Conservation (phyloP, 805 yeast species). For the Saccharomycopsis schoenii region DNA sequence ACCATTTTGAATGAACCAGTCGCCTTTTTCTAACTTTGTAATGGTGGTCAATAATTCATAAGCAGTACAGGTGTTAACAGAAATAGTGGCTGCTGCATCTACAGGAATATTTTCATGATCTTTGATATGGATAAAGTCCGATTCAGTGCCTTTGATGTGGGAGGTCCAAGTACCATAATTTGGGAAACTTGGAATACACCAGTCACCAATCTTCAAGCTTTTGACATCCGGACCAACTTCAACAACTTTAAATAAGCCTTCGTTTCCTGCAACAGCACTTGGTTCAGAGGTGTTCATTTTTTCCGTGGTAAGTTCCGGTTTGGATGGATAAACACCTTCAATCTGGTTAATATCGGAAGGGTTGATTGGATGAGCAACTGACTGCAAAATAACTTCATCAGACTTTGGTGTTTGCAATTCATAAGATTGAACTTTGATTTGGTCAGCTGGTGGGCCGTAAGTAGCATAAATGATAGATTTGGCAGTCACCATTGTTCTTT, state of each 20-base stretch:
- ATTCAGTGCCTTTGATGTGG: constrained; percentile 46
- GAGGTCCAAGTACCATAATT: constrained; percentile 94
- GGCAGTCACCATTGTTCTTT: constrained; percentile 28
- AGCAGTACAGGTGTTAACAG: constrained; percentile 91
- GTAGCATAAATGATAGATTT: constrained; percentile 57
- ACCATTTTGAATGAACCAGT: constrained; percentile 94
- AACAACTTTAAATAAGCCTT: constrained; percentile 83
- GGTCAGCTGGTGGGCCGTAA: constrained; percentile 60
- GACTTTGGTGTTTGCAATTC: constrained; percentile 30
- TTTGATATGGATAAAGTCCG: constrained; percentile 49
- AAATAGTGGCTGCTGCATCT: constrained; percentile 74
- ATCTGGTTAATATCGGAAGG: constrained; percentile 84
- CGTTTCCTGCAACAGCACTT: constrained; percentile 85
- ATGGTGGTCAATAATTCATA: constrained; percentile 72
- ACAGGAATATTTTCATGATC: constrained; percentile 35
- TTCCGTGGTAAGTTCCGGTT: constrained; percentile 43
- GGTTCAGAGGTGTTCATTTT: constrained; percentile 54
- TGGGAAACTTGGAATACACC: constrained; percentile 72
- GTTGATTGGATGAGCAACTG: constrained; percentile 77
- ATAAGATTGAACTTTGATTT: constrained; percentile 41
- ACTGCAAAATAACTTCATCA: constrained; percentile 47
- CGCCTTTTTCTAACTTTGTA: constrained; percentile 23
- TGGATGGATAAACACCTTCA: constrained; percentile 79
- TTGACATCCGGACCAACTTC: constrained; percentile 49
- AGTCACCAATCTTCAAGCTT: constrained; percentile 57